phyloP scores from a whole-genome alignment of 768 basidiomycete genomes.

The Tulasnella sp. region DNA sequence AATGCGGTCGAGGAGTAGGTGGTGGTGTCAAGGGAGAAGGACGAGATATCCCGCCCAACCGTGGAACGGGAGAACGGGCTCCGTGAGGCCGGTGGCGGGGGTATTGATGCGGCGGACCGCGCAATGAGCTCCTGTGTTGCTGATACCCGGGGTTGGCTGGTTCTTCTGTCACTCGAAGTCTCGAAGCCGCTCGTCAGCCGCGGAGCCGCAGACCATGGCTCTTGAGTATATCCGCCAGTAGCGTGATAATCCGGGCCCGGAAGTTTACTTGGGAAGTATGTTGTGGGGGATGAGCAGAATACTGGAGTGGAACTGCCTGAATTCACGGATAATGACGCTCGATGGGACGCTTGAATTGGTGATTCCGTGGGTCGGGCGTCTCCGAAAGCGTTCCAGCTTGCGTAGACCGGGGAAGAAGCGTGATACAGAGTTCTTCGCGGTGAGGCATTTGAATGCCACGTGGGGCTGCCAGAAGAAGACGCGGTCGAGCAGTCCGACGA shows the following conservation, averaged over 20 bases:
- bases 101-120: conserved; percentile 30
- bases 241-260: not conserved
- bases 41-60: conserved; percentile 20
- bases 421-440: conserved; percentile 13
- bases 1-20: conserved; percentile 30
- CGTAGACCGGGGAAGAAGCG: conserved; percentile 20
- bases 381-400: conserved; percentile 17
- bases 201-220: conserved; percentile 16
- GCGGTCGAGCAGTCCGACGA: conserved; percentile 29
- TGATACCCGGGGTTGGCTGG: conserved; percentile 17
- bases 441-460: conserved; percentile 21
- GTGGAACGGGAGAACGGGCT: conserved; percentile 14
- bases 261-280: conserved; percentile 8
- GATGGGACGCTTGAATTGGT: not conserved
- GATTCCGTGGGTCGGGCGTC: conserved; percentile 1
- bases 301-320: not conserved
- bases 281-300: conserved; percentile 14
- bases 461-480: conserved; percentile 22
- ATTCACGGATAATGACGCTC: conserved; percentile 13
- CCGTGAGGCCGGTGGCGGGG: conserved; percentile 27
- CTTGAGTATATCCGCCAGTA: not conserved
- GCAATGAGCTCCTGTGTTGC: conserved; percentile 29
- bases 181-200: conserved; percentile 15
- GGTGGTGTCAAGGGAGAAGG: conserved; percentile 27
- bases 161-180: conserved; percentile 22